These are phyloP conservation scores for Trebouxia gelatinosa DNA, from an alignment of 163 green algal genomes.

Conservation along the genomic window DNA sequence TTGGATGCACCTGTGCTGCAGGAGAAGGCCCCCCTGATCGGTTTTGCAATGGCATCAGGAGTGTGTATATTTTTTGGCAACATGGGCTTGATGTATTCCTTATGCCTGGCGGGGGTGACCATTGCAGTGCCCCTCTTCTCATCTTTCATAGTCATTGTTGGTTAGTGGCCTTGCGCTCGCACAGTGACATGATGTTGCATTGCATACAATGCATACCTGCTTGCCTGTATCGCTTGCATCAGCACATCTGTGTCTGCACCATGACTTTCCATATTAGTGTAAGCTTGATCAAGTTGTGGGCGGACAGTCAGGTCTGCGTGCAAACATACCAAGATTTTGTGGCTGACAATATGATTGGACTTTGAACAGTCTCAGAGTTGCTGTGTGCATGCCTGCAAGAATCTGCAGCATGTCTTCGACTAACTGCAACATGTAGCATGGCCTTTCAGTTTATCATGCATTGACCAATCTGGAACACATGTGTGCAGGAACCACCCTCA, in stretches of 20 bases:
- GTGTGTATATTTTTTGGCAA: constrained; percentile 31
- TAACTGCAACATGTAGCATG: no score
- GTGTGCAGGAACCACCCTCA: constrained; percentile 20
- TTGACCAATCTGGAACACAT: neutral
- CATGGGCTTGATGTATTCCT: constrained; percentile 4
- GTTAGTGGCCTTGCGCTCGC: neutral
- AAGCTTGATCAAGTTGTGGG: no score
- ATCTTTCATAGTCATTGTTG: constrained; percentile 31
- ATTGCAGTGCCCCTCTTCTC: constrained; percentile 21
- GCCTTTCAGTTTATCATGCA: neutral
- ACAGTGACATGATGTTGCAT: neutral
- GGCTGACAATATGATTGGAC: no score
- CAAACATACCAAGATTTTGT: no score
- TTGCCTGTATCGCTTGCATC: no score
- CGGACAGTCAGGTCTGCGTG: no score
- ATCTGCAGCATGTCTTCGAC: no score
- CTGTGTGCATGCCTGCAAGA: no score
- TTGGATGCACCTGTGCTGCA: constrained; percentile 9
- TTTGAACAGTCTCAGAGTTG: no score
- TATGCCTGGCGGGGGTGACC: constrained; percentile 5
- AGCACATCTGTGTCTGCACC: no score
- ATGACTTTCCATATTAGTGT: no score
- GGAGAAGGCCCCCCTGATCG: constrained; percentile 22
- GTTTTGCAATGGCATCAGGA: constrained; percentile 23
- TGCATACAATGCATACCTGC: no score